Conservation (phyloP, 441 rosid species). For the Gossypium lobatum region DNA sequence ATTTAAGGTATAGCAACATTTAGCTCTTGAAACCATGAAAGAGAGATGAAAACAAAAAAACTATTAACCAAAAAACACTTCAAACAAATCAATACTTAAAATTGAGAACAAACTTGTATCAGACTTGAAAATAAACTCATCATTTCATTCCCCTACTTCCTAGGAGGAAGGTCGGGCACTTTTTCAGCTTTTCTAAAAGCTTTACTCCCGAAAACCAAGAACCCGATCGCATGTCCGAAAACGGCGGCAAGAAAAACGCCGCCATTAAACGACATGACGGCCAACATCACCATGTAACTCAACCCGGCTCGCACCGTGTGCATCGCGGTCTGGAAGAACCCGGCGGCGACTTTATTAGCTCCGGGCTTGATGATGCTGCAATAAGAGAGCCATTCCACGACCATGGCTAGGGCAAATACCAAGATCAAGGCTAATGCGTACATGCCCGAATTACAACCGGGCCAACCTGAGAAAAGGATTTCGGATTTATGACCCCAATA, state of each 20-base stretch:
- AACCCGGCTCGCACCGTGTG: constrained; percentile 33
- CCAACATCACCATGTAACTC: constrained; percentile 50
- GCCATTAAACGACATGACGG: constrained; percentile 55
- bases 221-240: constrained; percentile 44
- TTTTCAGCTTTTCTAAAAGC: constrained; percentile 24
- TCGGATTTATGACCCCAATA: no score
- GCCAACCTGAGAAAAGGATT: constrained; percentile 70
- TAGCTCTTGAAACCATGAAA: no score
- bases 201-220: constrained; percentile 34
- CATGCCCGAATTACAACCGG: constrained; percentile 49
- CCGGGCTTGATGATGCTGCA: constrained; percentile 31
- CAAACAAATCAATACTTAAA: neutral
- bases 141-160: neutral
- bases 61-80: no score
- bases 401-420: constrained; percentile 50
- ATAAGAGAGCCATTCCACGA: constrained; percentile 47
- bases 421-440: constrained; percentile 55
- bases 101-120: neutral
- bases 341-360: constrained; percentile 31
- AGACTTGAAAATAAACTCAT: neutral
- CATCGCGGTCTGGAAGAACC: constrained; percentile 36
- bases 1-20: no score
- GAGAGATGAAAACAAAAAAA: no score
- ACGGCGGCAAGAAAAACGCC: constrained; percentile 49
- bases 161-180: constrained; percentile 20